A percentile compares a stretch with the other conserved stretches of the same genome.
Evolutionary conservation across 1,284 basidiomycete genomes (phyloP).

Genomic region (Trametes versicolor): DNA sequence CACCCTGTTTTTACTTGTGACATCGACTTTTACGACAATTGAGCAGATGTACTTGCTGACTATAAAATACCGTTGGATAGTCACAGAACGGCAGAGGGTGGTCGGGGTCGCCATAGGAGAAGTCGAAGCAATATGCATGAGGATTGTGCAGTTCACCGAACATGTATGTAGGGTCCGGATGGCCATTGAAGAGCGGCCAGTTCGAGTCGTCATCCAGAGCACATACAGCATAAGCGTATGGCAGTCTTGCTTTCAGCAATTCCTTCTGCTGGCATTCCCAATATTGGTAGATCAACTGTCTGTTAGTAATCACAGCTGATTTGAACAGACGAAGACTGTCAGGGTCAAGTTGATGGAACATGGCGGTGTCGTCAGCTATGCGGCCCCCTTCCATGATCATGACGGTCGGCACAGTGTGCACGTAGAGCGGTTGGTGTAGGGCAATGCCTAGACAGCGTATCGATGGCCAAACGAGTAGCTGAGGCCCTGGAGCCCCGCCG

Average conservation of each 20-base stretch:
- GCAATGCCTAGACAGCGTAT: not conserved
- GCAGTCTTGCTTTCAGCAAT: not conserved
- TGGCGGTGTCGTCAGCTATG: no score
- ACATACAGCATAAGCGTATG: not conserved
- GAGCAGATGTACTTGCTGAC: constrained; percentile 2
- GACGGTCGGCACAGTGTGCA: not conserved
- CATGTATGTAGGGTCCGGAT: not conserved
- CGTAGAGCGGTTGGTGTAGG: not conserved
- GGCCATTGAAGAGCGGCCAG: not conserved
- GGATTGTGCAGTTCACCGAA: constrained; percentile 5
- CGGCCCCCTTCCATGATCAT: not conserved
- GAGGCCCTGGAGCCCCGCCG: not conserved
- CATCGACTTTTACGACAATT: no score
- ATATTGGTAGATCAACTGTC: not conserved
- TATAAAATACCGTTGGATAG: not conserved
- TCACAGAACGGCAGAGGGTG: not conserved
- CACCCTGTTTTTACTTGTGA: no score
- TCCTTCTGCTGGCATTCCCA: no score
- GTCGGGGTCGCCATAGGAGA: not conserved
- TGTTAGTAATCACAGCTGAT: not conserved
- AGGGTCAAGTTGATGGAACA: not conserved
- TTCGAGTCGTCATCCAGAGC: no score
- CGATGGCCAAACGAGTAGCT: not conserved
- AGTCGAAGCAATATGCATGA: constrained; percentile 7
- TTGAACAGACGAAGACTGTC: not conserved